Conservation (phyloP, 108 stramenopile genomes). For the Cyclotella sp. region DNA sequence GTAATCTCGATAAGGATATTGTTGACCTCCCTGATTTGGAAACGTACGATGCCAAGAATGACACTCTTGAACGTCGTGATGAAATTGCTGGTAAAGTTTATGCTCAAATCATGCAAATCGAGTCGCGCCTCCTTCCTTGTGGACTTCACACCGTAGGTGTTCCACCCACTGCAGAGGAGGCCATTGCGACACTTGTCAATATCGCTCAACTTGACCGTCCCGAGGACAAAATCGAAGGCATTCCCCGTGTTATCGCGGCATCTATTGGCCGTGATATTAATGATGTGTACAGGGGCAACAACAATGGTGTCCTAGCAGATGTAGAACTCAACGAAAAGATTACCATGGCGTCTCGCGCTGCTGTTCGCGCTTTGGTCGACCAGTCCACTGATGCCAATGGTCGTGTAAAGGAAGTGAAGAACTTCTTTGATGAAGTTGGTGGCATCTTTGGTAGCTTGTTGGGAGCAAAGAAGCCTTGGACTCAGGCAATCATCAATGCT, state of each 20-base stretch:
- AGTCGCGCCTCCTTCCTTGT: constrained; percentile 95
- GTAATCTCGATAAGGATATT: constrained; percentile 97
- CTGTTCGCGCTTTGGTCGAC: constrained; percentile 89
- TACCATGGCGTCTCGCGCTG: constrained; percentile 85
- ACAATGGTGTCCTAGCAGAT: constrained; percentile 88
- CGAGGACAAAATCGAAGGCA: constrained; percentile 91
- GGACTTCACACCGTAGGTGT: constrained; percentile 97
- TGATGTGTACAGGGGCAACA: constrained; percentile 94
- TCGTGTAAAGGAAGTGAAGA: constrained; percentile 95
- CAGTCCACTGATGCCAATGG: constrained; percentile 92
- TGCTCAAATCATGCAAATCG: constrained; percentile 96
- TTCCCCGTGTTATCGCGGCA: constrained; percentile 93
- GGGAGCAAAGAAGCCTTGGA: constrained; percentile 89
- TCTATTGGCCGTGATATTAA: constrained; percentile 94
- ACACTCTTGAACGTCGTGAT: constrained; percentile 86
- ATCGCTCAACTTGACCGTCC: constrained; percentile 95
- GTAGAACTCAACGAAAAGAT: constrained; percentile 90
- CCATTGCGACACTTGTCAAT: constrained; percentile 95
- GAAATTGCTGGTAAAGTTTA: constrained; percentile 90
- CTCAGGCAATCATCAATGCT: constrained; percentile 84
- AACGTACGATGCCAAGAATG: constrained; percentile 77
- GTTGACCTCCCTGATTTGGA: constrained; percentile 85
- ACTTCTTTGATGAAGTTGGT: constrained; percentile 84
- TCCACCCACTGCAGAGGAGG: constrained; percentile 95
- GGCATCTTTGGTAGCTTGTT: constrained; percentile 67